These are phyloP conservation scores for Pleurotus cornucopiae DNA, from an alignment of 768 basidiomycete species.

Conservation along the genomic window DNA sequence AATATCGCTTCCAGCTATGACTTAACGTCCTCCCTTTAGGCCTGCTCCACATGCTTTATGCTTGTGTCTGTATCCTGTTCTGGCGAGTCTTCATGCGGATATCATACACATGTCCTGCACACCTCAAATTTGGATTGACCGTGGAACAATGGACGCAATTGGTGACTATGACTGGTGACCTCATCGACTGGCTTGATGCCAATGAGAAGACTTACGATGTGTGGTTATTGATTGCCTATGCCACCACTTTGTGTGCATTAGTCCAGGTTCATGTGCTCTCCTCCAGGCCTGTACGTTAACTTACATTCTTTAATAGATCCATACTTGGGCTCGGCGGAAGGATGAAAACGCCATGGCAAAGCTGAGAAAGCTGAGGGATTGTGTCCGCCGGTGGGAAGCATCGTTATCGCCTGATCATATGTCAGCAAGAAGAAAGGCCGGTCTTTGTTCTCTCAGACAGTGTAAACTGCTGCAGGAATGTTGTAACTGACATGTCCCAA, in stretches of 20 bases:
- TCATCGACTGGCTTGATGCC: slow-evolving; percentile 85
- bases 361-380: slow-evolving; percentile 78
- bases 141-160: slow-evolving; percentile 78
- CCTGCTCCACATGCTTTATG: slow-evolving; percentile 81
- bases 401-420: slow-evolving; percentile 90
- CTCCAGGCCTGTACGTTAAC: neutral
- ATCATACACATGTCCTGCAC: slow-evolving; percentile 86
- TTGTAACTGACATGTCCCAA: neutral
- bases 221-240: slow-evolving; percentile 84
- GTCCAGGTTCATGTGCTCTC: slow-evolving; percentile 63
- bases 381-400: slow-evolving; percentile 83
- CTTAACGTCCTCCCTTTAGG: slow-evolving; percentile 38
- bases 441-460: slow-evolving; percentile 18
- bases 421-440: slow-evolving; percentile 86
- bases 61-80: slow-evolving; percentile 93
- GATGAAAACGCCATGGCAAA: slow-evolving; percentile 72
- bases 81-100: slow-evolving; percentile 99
- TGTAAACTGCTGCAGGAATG: slow-evolving; percentile 1
- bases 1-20: slow-evolving; percentile 19
- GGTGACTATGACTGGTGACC: slow-evolving; percentile 67
- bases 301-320: slow-evolving; percentile 55
- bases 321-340: slow-evolving; percentile 85
- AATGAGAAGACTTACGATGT: slow-evolving; percentile 83
- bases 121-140: slow-evolving; percentile 82
- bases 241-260: slow-evolving; percentile 83